Evolutionary conservation across 768 basidiomycete genomes (phyloP).

Genomic region (Pholiota molesta): DNA sequence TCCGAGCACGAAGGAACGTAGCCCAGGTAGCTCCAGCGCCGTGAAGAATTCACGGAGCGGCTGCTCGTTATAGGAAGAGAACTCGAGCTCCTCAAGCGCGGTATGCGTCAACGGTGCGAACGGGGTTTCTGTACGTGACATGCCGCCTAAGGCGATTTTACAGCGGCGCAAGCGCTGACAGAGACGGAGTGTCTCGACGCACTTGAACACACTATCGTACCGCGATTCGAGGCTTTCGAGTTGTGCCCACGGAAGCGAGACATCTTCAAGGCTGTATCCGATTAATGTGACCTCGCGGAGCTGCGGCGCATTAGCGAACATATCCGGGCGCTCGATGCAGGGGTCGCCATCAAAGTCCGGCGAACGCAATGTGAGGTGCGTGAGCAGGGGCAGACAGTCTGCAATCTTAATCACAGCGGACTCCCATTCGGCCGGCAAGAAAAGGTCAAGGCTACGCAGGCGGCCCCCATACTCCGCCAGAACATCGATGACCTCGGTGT

Average conservation of each 20-base stretch:
- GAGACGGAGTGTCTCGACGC: slow-evolving; percentile 20
- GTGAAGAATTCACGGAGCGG: slow-evolving; percentile 11
- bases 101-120: slow-evolving; percentile 10
- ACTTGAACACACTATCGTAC: slow-evolving; percentile 18
- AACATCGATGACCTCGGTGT: slow-evolving; percentile 19
- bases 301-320: slow-evolving; percentile 19
- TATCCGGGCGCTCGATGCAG: slow-evolving; percentile 12
- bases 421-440: slow-evolving; percentile 21
- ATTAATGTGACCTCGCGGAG: slow-evolving; percentile 20
- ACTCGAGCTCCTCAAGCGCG: slow-evolving; percentile 17
- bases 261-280: slow-evolving; percentile 16
- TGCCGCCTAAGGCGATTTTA: slow-evolving; percentile 10
- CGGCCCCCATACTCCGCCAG: slow-evolving; percentile 11
- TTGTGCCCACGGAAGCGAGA: slow-evolving; percentile 24
- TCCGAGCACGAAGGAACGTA: slow-evolving; percentile 15
- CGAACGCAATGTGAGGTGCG: slow-evolving; percentile 7
- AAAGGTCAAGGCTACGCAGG: slow-evolving; percentile 24
- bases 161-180: slow-evolving; percentile 15
- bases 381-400: slow-evolving; percentile 17
- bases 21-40: slow-evolving; percentile 16
- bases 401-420: slow-evolving; percentile 11
- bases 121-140: too few species aligned
- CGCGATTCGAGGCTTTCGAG: slow-evolving; percentile 18
- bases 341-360: not conserved
- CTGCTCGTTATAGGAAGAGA: slow-evolving; percentile 11